Base-by-base conservation (phyloP, 768 basidiomycete species). In the Pisolithus sp. region DNA sequence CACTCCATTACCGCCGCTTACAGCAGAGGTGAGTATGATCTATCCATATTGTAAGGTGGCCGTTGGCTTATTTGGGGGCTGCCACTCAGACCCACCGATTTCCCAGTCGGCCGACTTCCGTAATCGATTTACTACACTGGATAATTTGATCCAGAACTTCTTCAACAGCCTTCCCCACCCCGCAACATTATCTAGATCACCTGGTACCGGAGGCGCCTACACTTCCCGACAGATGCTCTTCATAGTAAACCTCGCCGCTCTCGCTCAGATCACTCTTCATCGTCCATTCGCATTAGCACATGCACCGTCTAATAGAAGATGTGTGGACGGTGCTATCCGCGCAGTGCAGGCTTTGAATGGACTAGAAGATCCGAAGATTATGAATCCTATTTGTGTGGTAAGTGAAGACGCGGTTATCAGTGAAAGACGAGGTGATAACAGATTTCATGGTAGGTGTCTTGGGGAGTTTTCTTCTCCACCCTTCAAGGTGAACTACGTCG, bases 121-220 rank as follows among this genome's bases (percentile, higher is more conserved):
- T 23, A 62, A 67, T 13, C 71, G 73, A 7, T 79, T 81, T 21
- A 68, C 68, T 39, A 72, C 71, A 2, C 62, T 80, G 50, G 75
- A 78, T 54, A 60, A 66, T 30, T 68, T 80, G 43, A 75, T 81
- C 36, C 74, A 76, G 5, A 59, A 60, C 2, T 71, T 79, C 49
- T 71, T 70, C 18, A 23, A 18, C n/a, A 49, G 39, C 18, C 43
- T 58, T 10, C 28, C 48, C 8, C 31, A 31, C 34, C 47, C 46
- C 7, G 21, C 45, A 24, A 46, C 39, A 7, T 17, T 48, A 24
- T 2, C 9, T n/a, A 40, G 18, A 7, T 10, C 51, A 10, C 5
- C 45, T 6, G 40, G 46, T 17, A 44, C n/a, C 18, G 18, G 20
- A 15, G 28, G 31, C 13, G 21, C 36, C 30, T 12, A 18, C 43